These are phyloP conservation scores for Ustilago cynodontis DNA, from an alignment of 1,284 basidiomycete genomes.

Conservation along the genomic window DNA sequence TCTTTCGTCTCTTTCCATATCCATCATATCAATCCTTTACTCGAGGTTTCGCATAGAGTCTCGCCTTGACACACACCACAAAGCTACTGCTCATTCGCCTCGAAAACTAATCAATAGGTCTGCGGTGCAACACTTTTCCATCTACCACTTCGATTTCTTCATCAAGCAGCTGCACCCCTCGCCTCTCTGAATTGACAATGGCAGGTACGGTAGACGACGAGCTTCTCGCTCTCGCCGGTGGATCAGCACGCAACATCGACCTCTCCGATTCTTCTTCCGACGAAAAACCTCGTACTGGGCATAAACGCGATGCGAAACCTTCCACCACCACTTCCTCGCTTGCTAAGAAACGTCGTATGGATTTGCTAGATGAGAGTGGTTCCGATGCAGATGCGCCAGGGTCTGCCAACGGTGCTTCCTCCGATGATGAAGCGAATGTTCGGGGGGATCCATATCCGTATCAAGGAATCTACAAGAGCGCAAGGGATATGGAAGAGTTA, in stretches of 20 bases:
- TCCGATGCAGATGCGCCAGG: constrained; percentile 34
- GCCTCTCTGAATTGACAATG: constrained; percentile 19
- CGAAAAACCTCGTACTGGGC: constrained; percentile 69
- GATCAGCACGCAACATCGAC: constrained; percentile 74
- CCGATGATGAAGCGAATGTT: constrained; percentile 5
- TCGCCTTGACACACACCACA: too few relatives aligned
- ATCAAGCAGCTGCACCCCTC: background rate
- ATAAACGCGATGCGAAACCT: constrained; percentile 12
- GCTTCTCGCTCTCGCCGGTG: constrained; percentile 78
- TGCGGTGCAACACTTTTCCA: too few relatives aligned
- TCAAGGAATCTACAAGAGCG: constrained; percentile 88
- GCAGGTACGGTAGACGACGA: constrained; percentile 74
- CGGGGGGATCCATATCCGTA: constrained; percentile 76
- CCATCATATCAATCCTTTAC: too few relatives aligned
- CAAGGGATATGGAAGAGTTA: constrained; percentile 83
- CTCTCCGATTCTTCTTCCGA: constrained; percentile 73
- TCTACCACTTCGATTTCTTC: too few relatives aligned
- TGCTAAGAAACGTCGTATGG: constrained; percentile 49
- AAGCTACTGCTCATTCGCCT: too few relatives aligned
- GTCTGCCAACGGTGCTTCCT: constrained; percentile 16
- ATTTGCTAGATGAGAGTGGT: constrained; percentile 60
- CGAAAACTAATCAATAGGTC: too few relatives aligned
- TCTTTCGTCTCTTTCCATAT: background rate
- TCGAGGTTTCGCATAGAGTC: too few relatives aligned
- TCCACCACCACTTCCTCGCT: constrained; percentile 21